phyloP scores from a whole-genome alignment of 257 asterid species.

The Salvia miltiorrhiza region DNA sequence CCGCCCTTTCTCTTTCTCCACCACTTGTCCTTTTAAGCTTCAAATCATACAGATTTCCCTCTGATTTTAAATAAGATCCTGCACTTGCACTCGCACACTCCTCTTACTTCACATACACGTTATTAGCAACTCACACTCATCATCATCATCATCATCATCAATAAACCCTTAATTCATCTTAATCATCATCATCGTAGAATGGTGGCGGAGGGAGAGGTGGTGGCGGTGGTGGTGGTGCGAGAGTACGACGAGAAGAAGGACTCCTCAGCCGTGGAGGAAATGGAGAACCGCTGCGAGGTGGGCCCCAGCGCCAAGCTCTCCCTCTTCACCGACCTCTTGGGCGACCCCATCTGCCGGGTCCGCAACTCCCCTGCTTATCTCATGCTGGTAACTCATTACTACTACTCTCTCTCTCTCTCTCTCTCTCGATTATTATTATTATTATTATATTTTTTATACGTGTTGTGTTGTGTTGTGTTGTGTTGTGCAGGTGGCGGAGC shows the following conservation, averaged over 20 bases:
- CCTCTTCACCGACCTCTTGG: constrained; percentile 76
- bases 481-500: constrained; percentile 61
- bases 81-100: too few species aligned
- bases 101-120: constrained; percentile 43
- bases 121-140: background rate
- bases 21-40: constrained; percentile 3
- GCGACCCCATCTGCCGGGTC: constrained; percentile 92
- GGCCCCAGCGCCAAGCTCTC: constrained; percentile 75
- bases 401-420: background rate
- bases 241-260: constrained; percentile 61
- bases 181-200: background rate
- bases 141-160: background rate
- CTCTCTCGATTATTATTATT: background rate
- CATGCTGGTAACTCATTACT: constrained; percentile 54
- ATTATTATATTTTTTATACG: too few species aligned
- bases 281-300: constrained; percentile 75
- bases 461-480: background rate
- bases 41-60: constrained; percentile 7
- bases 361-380: constrained; percentile 82
- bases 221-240: constrained; percentile 55
- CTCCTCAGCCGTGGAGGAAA: constrained; percentile 54
- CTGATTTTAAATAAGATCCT: constrained; percentile 28
- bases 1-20: constrained; percentile 6
- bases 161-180: too few species aligned
- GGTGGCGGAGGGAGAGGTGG: constrained; percentile 34